Percentiles rank a stretch among this genome's conserved stretches.
Conservation (phyloP, 2,329 filamentous ascomycete genomes). For the Neurospora sp. region DNA sequence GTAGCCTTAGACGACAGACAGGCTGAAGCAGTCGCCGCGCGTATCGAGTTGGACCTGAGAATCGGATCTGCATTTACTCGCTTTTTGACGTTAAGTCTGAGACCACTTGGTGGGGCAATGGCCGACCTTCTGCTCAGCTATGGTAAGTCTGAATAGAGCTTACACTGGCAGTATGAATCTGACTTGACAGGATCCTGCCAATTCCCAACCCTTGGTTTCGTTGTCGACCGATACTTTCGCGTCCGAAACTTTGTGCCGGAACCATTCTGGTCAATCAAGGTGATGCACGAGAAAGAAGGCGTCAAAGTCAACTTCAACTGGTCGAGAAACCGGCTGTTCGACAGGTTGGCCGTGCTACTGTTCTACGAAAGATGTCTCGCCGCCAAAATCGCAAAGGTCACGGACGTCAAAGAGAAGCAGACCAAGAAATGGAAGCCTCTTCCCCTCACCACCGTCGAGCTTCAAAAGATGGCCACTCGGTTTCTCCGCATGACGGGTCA, state of each 20-base stretch:
- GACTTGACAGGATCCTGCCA: conserved; percentile 66
- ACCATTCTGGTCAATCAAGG: conserved; percentile 83
- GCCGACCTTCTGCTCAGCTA: conserved; percentile 67
- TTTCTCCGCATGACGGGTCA: conserved; percentile 88
- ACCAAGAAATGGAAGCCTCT: conserved; percentile 91
- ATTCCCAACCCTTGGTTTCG: conserved; percentile 92
- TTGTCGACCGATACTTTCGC: conserved; percentile 90
- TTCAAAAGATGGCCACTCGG: conserved; percentile 89
- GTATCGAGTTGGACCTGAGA: conserved; percentile 86
- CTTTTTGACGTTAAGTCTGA: conserved; percentile 72
- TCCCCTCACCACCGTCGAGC: conserved; percentile 87
- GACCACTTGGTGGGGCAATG: conserved; percentile 58
- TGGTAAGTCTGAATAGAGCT: conserved; percentile 38
- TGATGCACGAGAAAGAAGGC: conserved; percentile 66
- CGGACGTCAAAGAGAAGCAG: conserved; percentile 79
- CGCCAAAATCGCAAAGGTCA: conserved; percentile 69
- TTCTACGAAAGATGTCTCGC: conserved; percentile 77
- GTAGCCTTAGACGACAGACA: conserved; percentile 74
- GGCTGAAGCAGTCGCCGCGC: conserved; percentile 75
- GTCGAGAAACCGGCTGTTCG: conserved; percentile 76
- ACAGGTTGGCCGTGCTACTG: conserved; percentile 69
- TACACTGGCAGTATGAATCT: background rate
- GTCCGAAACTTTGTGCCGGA: conserved; percentile 93
- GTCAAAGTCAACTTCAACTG: conserved; percentile 79
- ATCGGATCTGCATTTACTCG: conserved; percentile 91